Evolutionary conservation across 805 yeast genomes (phyloP), one percentile per base, ranked within the genome.

Genomic region (Myxozyma kluyveri): DNA sequence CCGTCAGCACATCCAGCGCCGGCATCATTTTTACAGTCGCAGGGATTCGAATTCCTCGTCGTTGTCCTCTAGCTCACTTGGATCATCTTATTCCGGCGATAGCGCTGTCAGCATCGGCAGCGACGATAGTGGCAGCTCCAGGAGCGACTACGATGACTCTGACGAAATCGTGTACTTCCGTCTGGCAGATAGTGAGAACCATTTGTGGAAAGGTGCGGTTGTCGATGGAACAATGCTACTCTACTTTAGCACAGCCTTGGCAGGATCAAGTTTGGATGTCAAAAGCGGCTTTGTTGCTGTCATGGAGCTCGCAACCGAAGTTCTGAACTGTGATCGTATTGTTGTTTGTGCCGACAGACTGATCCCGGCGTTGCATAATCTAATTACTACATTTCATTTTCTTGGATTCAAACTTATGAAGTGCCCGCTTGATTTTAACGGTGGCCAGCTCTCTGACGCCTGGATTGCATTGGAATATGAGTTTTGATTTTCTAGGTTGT

Each of bases 391-490:
- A 26, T 54, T 61, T 38, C 43, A 49, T 44, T 61, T 62, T 62
- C 56, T 61, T 24, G 64, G 64, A 9, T 61, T 61, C 36, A 57
- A 58, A 39, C 31, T 61, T 27, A 37, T 54, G 14, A 54, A 47
- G 35, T 40, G 50, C 42, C 53, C 59, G 6, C 12, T 37, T 12
- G 42, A 47, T 12, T 14, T 45, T 17, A 51, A 51, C 33, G 50
- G 45, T 19, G 57, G 60, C 4, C 54, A 46, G 44, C 32, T 53
- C 22, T 50, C 52, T 22, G 59, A 54, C 19, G 56, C 57, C 12
- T 60, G 63, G 63, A 47, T 54, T 14, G 57, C 56, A n/a, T 51
- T 60, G 52, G 51, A 57, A 9, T 57, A 57, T 45, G 60, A 55
- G 17, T 33, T 60, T 33, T 60, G 54, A 49, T 38, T 17, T 43